phyloP scores from a whole-genome alignment of 1,284 basidiomycete genomes.

The Inonotus obliquus region DNA sequence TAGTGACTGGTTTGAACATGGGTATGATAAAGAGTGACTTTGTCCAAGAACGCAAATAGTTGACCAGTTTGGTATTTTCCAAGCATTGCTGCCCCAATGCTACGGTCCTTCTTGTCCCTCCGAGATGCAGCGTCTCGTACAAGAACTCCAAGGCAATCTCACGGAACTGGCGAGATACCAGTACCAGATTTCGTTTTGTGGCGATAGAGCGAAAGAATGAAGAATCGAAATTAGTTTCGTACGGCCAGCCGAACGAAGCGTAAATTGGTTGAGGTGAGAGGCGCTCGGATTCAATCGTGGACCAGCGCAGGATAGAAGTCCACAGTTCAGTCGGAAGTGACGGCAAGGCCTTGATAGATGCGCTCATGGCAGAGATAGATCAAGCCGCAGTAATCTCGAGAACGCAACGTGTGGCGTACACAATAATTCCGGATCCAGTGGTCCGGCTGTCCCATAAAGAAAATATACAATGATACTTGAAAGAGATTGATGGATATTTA shows the following conservation, averaged over 20 bases:
- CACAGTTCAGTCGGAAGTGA: conserved; percentile 3
- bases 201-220: conserved; percentile 1
- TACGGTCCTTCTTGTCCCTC: background rate
- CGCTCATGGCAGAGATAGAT: background rate
- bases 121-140: conserved; percentile 6
- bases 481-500: background rate
- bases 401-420: background rate
- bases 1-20: background rate
- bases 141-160: background rate
- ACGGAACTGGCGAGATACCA: conserved; percentile 3
- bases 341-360: background rate
- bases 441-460: background rate
- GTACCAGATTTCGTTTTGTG: background rate
- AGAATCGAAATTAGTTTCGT: background rate
- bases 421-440: background rate
- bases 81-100: background rate
- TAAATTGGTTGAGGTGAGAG: background rate
- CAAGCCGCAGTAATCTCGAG: background rate
- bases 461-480: background rate
- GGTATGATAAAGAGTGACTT: background rate
- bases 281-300: conserved; percentile 1
- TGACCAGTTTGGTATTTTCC: background rate
- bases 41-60: background rate
- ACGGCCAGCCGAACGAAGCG: conserved; percentile 7
- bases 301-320: background rate